Evolutionary conservation across 441 rosid species (phyloP), one percentile per base, ranked within the genome.

Genomic region (Brassica hybrid): DNA sequence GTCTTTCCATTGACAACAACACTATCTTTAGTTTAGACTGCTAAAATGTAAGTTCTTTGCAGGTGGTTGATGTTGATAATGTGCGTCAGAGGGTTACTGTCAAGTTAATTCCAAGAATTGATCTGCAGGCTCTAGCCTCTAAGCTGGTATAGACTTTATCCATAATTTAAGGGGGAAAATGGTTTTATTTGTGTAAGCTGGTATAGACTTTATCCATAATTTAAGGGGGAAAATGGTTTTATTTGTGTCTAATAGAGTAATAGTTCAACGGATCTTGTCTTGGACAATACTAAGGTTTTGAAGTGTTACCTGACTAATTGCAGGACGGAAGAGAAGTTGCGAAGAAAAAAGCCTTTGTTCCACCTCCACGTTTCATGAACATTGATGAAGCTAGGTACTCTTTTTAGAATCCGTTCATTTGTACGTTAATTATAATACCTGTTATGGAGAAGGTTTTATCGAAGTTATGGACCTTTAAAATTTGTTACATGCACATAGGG

Each of bases 31-130:
- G n/a, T 21, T 3, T 17, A 76, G 43, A 38, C 45, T 62, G 10
- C 80, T 80, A 54, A 80, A 62, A 38, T 56, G 21, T 0, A 3
- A 50, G 43, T 54, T 19, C 62, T 76, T 68, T 71, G 74, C 76
- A 96, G 99, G 98, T 96, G 3, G 98, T 91, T 68, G 98, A 92
- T 75, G 98, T 96, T 75, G 99, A 94, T 80, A 92, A 92, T 82
- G 98, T 96, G 69, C 88, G 94, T 41, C 98, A 94, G 83, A 91
- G 89, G 77, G 94, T 96, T 57, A 92, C 93, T 4, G 94, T 96
- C 77, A 96, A 88, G 82, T 84, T 96, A 77, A 94, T 94, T 66
- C 99, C 98, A 18, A 89, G 99, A 85, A 89, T 96, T 72, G 99
- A 96, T 83, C 75, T 96, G 80, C 98, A 91, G 83, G 98, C 98